Evolutionary conservation across 2,329 filamentous ascomycete genomes (phyloP), one percentile per base, ranked within the genome.

Genomic region (Sordariomycetes sp.): DNA sequence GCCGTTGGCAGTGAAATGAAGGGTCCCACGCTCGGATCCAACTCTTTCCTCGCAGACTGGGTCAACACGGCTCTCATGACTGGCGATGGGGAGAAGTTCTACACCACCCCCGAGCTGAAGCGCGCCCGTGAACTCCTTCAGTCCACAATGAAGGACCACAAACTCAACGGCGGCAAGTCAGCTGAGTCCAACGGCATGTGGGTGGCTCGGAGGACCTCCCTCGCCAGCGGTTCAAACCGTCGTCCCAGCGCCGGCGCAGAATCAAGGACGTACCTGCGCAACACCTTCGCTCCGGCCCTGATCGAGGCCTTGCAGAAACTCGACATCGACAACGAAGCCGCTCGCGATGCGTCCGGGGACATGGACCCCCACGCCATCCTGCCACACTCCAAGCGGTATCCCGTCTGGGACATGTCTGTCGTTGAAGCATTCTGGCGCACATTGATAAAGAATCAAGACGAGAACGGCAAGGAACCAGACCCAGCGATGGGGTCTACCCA

Each of bases 361-460:
- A 28, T 28, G 10, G 35, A 32, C 8, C 17, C 30, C n/a, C 12
- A 21, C n/a, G 16, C 29, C 21, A 26, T 21, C 26, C 33, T 39
- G 8, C 37, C 37, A 7, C 23, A 33, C 17, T 14, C 32, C 18
- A 27, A 29, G 30, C 15, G 9, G 12, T 39, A 39, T 21, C 25
- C 37, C 8, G 11, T 30, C 17, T 19, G 33, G 12, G 25, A 33
- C 29, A 33, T 31, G 7, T 33, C 37, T 3, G 24, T 32, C 5
- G 33, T 39, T 12, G 37, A 39, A 25, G 37, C 37, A 18, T 39
- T 39, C 25, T 39, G 37, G 37, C 33, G 37, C 21, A 39, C 37
- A 10, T 34, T 39, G 19, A 30, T 39, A 33, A 35, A 35, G 21
- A 29, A 39, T 26, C 23, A 28, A 14, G 37, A 39, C 30, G 37